Base-by-base conservation (phyloP, 768 basidiomycete species). In the Pleurotus giganteus region DNA sequence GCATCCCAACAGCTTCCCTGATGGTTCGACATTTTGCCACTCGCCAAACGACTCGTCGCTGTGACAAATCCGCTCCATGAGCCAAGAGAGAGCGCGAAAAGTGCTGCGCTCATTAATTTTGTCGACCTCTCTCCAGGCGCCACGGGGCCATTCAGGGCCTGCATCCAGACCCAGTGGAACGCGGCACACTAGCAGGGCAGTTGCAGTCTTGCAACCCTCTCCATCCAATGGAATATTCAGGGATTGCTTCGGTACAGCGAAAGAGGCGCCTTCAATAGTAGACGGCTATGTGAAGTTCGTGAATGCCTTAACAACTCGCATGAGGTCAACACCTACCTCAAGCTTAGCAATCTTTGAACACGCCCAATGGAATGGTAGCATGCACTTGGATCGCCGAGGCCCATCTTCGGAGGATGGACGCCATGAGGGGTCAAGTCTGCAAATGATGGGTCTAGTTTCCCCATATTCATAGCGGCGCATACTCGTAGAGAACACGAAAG, bases 51-150 rank as follows among this genome's bases (percentile, higher is more conserved):
- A 72, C 32, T 83, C 83, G 21, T 88, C 82, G 54, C 93, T 81
- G 55, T 85, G 82, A 11, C 89, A 84, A 57, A 95, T 79, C 47
- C 92, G 84, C 65, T 94, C 91, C 21, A 92, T 73, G 17, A 97
- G 71, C 94, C 95, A 98, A 2, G 93, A 89, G 13, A 96, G 66
- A 4, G 85, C 76, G 57, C 82, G 83, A 76, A 94, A 96, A 1
- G 85, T 87, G 9, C 80, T 74, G 3, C 94, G 85, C 64, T 96
- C 91, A 61, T 95, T 88, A 7, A 92, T 75, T 60, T 90, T 88
- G 67, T 96, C 92, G 41, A 98, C 83, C 61, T 93, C 89, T 37
- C 70, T 73, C 92, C 91, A 97, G 4, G 63, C 57, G 11, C 79
- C 83, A 27, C 74, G 75, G 4, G 88, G 83, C 95, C 95, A 98